phyloP scores from a whole-genome alignment of 2,329 filamentous ascomycete species.

The Graphium sp. region DNA sequence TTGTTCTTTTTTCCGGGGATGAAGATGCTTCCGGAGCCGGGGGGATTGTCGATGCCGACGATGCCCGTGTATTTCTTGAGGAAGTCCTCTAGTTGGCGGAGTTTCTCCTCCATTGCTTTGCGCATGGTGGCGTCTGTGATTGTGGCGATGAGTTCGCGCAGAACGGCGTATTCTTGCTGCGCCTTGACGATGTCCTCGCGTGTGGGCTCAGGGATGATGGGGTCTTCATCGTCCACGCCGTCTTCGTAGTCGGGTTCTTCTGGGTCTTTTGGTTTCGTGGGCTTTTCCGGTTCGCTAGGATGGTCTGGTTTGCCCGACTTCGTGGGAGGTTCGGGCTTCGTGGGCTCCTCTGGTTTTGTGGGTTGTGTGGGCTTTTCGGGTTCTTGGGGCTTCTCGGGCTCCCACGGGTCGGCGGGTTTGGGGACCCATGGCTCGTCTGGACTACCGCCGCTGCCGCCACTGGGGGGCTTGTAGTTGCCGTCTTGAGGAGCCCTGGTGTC shows the following conservation, averaged over 20 bases:
- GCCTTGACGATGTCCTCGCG: slow-evolving; percentile 4
- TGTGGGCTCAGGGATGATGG: not conserved
- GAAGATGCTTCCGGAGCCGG: slow-evolving; percentile 1
- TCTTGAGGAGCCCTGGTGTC: not conserved
- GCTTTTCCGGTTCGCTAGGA: not conserved
- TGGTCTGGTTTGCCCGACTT: not conserved
- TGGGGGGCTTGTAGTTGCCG: not conserved
- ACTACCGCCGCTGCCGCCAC: no score
- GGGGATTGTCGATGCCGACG: slow-evolving; percentile 1
- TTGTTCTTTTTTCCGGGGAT: no score
- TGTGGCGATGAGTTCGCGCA: slow-evolving; percentile 2
- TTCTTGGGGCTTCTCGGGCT: not conserved
- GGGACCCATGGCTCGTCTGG: not conserved
- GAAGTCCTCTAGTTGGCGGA: slow-evolving; percentile 3
- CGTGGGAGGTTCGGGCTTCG: slow-evolving; percentile 1
- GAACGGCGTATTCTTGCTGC: slow-evolving; percentile 3
- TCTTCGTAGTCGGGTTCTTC: not conserved
- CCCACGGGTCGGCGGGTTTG: not conserved
- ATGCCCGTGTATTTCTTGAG: slow-evolving; percentile 2
- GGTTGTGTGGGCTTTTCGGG: not conserved
- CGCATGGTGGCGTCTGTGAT: slow-evolving; percentile 1
- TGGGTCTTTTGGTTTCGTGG: not conserved
- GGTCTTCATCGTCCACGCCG: slow-evolving; percentile 1
- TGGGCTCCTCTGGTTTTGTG: slow-evolving; percentile 1
- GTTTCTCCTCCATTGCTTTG: slow-evolving; percentile 1